Base-by-base conservation (phyloP, 495 filamentous ascomycete genomes). In the Aspergillus wentii region DNA sequence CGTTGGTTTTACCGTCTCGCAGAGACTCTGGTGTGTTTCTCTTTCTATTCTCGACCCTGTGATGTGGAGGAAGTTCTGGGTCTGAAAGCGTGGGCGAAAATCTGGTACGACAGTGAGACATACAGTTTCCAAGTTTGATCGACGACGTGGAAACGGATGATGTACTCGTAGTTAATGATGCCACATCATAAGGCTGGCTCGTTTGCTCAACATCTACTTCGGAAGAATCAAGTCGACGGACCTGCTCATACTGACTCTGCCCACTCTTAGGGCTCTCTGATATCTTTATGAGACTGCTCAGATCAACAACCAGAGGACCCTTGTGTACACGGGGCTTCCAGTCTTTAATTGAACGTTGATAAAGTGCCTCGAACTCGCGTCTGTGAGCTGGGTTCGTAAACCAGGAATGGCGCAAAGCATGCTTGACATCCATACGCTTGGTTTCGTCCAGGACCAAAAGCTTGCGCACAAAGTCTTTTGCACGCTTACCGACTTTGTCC, bases 341-440 rank as follows among this genome's bases (percentile, higher is more conserved):
- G 39, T 69, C 57, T 21, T 48, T 43, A 16, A 72, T 69, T 0
- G 71, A 57, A 23, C 60, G 44, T 20, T 61, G 9, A 33, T 80
- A 81, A 0, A 72, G 41, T 0, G 59, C 59, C 17, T 75, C 61
- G 29, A 79, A 66, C n/a, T 61, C 53, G 5, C 23, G 25, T 2
- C 48, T 54, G 42, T 68, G 58, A 4, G 46, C 31, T 11, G 52
- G 44, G 31, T 74, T 68, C 2, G 57, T 71, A 48, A 85, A 79
- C 82, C 82, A 86, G 9, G 35, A 21, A 59, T 86, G 80, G 11
- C 48, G 17, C 40, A 81, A 50, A 4, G 79, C 79, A 56, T 78
- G 48, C 8, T 61, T 63, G 4, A 69, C 76, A 26, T 67, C 69
- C 57, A 82, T 66, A 17, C 83, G 66, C 22, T 49, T 27, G 1